Percentiles rank a stretch among this genome's conserved stretches.
Evolutionary conservation across 176 grass and related monocot genomes (phyloP).

Genomic region (Oryza rufipogon): DNA sequence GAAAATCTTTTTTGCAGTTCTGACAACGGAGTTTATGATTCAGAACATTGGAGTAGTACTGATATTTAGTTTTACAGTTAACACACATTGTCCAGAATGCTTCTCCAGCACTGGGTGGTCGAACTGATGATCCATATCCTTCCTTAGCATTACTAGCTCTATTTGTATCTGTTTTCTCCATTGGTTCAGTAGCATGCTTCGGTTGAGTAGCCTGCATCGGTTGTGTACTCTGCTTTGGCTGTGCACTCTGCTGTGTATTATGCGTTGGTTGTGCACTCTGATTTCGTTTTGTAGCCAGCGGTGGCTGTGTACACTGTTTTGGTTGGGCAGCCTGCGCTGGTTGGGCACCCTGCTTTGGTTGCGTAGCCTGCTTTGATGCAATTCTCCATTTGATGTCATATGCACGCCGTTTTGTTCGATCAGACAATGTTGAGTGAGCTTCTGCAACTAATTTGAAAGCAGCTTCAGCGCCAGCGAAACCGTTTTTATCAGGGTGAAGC

Average conservation of each 20-base stretch:
- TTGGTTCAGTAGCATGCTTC: conserved; percentile 17
- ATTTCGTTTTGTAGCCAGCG: neutral
- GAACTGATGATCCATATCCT: conserved; percentile 37
- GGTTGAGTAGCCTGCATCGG: conserved; percentile 14
- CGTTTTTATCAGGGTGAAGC: conserved; percentile 90
- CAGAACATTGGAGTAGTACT: conserved; percentile 46
- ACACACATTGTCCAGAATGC: conserved; percentile 78
- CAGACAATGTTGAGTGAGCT: conserved; percentile 75
- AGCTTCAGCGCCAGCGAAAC: conserved; percentile 72
- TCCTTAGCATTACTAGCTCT: conserved; percentile 29
- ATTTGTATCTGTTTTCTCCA: conserved; percentile 39
- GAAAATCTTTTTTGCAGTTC: conserved; percentile 55
- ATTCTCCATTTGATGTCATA: conserved; percentile 71
- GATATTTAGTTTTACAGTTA: conserved; percentile 60
- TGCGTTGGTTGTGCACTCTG: conserved; percentile 2
- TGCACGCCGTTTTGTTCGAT: conserved; percentile 55
- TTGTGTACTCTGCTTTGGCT: neutral
- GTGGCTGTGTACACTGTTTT: conserved; percentile 22
- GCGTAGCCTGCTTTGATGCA: conserved; percentile 35
- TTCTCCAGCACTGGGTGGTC: conserved; percentile 34
- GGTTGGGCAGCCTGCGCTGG: neutral
- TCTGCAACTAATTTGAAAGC: conserved; percentile 87
- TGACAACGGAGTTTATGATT: conserved; percentile 54
- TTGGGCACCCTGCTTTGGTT: neutral
- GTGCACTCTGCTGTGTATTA: neutral